Percentiles rank a stretch among this genome's conserved stretches.
Conservation (phyloP, 148 eudicot genomes). For the Rhododendron simsii region DNA sequence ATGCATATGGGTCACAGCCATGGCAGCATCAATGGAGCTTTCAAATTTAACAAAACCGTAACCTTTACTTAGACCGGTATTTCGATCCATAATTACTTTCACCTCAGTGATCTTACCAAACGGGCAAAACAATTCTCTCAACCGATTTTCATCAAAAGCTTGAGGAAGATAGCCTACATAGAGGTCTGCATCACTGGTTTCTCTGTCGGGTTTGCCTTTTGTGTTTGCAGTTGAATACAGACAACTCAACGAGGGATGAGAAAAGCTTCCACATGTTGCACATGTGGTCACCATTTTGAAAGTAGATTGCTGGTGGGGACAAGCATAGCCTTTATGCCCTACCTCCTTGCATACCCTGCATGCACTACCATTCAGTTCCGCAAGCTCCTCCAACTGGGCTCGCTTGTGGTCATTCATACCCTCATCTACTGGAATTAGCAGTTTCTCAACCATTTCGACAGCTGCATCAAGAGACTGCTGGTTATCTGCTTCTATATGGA, state of each 20-base stretch:
- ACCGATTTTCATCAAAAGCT: constrained; percentile 17
- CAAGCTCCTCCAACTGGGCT: constrained; percentile 32
- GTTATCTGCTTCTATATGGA: constrained; percentile 30
- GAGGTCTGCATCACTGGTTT: constrained; percentile 17
- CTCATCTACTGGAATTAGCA: constrained; percentile 30
- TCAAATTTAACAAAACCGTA: constrained; percentile 37
- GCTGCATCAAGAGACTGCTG: constrained; percentile 30
- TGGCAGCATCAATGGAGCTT: constrained; percentile 18
- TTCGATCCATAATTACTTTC: constrained; percentile 20
- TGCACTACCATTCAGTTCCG: constrained; percentile 19
- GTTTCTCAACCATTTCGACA: constrained; percentile 32
- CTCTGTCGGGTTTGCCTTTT: constrained; percentile 16
- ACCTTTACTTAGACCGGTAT: constrained; percentile 31
- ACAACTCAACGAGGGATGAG: constrained; percentile 23
- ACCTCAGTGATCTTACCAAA: constrained; percentile 26
- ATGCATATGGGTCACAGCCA: constrained; percentile 27
- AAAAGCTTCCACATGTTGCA: constrained; percentile 32
- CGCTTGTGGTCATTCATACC: constrained; percentile 23
- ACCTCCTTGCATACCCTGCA: constrained; percentile 28
- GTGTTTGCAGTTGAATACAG: constrained; percentile 9
- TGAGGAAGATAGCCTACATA: constrained; percentile 35
- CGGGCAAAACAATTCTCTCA: constrained; percentile 29
- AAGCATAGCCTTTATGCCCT: constrained; percentile 28
- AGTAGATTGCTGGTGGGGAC: constrained; percentile 28
- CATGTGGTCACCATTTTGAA: constrained; percentile 19